Percentiles rank a stretch among this genome's conserved stretches.
Evolutionary conservation across 306 rosid genomes (phyloP).

Genomic region (Prunus mira): DNA sequence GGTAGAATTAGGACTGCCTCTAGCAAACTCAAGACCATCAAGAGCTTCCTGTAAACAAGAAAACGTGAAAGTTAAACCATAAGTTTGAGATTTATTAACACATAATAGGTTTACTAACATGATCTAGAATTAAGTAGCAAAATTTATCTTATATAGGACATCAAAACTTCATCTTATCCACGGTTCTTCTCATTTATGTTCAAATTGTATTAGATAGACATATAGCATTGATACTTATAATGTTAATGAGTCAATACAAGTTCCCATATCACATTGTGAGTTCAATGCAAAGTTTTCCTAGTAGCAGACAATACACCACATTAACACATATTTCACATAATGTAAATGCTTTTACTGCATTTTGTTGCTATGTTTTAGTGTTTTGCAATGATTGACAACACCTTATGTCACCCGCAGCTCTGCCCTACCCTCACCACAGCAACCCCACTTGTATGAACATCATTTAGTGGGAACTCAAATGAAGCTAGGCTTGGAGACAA

Average conservation of each 20-base stretch:
- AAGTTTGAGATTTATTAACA: neutral
- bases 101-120: neutral
- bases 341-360: neutral
- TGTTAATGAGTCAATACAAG: neutral
- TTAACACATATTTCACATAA: too few species aligned
- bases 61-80: neutral
- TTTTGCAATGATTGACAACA: neutral
- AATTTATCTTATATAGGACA: neutral
- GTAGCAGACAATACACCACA: neutral
- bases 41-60: conserved; percentile 73
- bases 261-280: neutral
- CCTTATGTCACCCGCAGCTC: neutral
- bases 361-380: neutral
- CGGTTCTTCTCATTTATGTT: neutral
- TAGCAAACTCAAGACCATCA: conserved; percentile 87
- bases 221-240: neutral
- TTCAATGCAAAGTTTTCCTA: neutral
- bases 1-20: conserved; percentile 52
- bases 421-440: neutral
- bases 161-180: neutral
- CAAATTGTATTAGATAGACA: neutral
- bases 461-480: neutral
- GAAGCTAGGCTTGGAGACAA: neutral
- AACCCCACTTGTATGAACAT: neutral
- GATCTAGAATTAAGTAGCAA: neutral